These are phyloP conservation scores for Daldinia grandis DNA, from an alignment of 495 filamentous ascomycete species.

Conservation along the genomic window DNA sequence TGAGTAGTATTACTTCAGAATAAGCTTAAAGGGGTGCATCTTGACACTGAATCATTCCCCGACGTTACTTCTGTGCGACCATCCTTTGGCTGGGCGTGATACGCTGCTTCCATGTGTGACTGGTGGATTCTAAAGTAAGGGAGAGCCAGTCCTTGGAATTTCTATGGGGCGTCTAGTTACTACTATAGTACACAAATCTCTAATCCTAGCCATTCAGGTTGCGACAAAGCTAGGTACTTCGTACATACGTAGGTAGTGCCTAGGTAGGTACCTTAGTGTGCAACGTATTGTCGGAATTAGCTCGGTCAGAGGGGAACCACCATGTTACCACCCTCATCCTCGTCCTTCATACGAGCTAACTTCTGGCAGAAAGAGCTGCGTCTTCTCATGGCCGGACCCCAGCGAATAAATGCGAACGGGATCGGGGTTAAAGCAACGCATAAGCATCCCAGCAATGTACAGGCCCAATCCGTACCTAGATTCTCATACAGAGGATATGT, in stretches of 20 bases:
- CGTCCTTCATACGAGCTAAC: background rate
- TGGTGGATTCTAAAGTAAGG: background rate
- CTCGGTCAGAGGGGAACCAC: background rate
- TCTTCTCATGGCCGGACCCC: slow-evolving; percentile 2
- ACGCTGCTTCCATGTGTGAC: background rate
- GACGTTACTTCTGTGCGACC: background rate
- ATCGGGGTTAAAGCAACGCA: background rate
- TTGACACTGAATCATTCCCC: background rate
- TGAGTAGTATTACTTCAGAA: background rate
- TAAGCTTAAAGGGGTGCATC: background rate
- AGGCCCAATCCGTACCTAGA: slow-evolving; percentile 11
- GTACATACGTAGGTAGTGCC: too few relatives aligned
- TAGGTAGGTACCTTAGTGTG: background rate
- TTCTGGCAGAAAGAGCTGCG: slow-evolving; percentile 12
- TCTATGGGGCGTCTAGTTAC: background rate
- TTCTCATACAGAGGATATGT: slow-evolving; percentile 1
- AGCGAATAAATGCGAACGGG: slow-evolving; percentile 14
- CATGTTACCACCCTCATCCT: slow-evolving; percentile 1
- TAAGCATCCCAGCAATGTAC: slow-evolving; percentile 4
- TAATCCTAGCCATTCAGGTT: background rate
- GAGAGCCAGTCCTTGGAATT: background rate
- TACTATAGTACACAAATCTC: background rate
- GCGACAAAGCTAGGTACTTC: background rate
- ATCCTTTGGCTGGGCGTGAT: background rate
- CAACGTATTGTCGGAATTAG: background rate